Evolutionary conservation across 257 asterid genomes (phyloP), one percentile per base, ranked within the genome.

Genomic region (Solanum etuberosum): DNA sequence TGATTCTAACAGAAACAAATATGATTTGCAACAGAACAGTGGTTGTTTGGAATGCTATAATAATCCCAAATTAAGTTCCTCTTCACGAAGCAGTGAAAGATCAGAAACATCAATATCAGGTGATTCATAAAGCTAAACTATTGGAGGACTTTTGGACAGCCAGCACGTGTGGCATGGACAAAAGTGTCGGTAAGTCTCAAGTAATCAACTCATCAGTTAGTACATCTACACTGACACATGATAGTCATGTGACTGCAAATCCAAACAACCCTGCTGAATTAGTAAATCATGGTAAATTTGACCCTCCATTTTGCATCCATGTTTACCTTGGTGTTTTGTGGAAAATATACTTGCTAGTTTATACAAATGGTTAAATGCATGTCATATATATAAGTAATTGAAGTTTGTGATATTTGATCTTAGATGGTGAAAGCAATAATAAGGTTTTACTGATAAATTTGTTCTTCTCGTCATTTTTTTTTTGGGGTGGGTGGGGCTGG

Each of bases 11-110:
- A 86, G 89, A 88, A 86, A 35, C 86, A 67, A 61, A 68, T 89
- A 87, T 87, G 90, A 40, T 90, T 90, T 89, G 91, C 90, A 92
- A 93, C 98, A 96, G 99, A 92, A 91, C 96, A 92, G 95, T 92
- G 92, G 94, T 88, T 95, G 97, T 93, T 90, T 94, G 92, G 98
- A 95, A 90, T 90, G 92, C 90, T 84, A 88, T 94, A 78, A 51
- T 83, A 87, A 90, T 92, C 87, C 93, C 86, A 85, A 91, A 87
- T 85, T 93, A 88, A 92, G 78, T 88, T 84, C 92, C 65, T 70
- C 89, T 78, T 74, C 86, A 90, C 27, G 92, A 90, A 86, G 88
- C 92, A 15, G 83, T 88, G 61, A 89, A 88, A 87, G 91, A 88
- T 88, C 91, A 86, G 77, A 57, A 78, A 88, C 65, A 76, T 72